Conservation (phyloP, 257 asterid genomes). For the Fraxinus americana region DNA sequence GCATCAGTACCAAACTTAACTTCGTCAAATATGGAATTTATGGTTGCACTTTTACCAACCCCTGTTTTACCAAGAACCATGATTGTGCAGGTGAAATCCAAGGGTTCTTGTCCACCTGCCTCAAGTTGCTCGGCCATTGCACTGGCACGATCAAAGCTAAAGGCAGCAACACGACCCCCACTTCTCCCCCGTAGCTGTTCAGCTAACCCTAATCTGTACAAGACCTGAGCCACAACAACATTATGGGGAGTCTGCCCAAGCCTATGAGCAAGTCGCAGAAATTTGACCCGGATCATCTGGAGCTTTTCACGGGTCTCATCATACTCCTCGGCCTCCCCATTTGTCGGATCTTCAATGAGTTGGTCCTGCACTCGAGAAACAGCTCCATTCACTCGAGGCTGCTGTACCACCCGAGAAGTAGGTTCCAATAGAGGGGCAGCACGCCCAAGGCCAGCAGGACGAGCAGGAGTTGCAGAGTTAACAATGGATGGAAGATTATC, state of each 20-base stretch:
- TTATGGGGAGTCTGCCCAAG: conserved; percentile 98
- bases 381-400: conserved; percentile 82
- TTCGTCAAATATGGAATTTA: conserved; percentile 92
- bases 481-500: conserved; percentile 32
- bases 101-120: conserved; percentile 89
- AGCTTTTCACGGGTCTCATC: conserved; percentile 99
- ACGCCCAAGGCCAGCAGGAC: conserved; percentile 95
- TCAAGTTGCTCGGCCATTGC: conserved; percentile 99
- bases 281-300: conserved; percentile 97
- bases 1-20: conserved; percentile 86
- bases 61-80: conserved; percentile 99
- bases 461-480: conserved; percentile 44
- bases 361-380: conserved; percentile 62
- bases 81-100: conserved; percentile 93
- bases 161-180: conserved; percentile 86
- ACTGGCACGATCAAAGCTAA: conserved; percentile 98
- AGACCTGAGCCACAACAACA: conserved; percentile 96
- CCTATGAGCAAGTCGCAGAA: conserved; percentile 92
- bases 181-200: conserved; percentile 95
- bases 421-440: conserved; percentile 81
- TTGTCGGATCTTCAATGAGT: conserved; percentile 66
- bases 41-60: conserved; percentile 98
- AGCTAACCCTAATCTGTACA: conserved; percentile 94
- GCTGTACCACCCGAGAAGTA: conserved; percentile 71
- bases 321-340: conserved; percentile 83